These are phyloP conservation scores for Heterococcus sp. DNA, from an alignment of 108 stramenopile genomes.

Conservation along the genomic window DNA sequence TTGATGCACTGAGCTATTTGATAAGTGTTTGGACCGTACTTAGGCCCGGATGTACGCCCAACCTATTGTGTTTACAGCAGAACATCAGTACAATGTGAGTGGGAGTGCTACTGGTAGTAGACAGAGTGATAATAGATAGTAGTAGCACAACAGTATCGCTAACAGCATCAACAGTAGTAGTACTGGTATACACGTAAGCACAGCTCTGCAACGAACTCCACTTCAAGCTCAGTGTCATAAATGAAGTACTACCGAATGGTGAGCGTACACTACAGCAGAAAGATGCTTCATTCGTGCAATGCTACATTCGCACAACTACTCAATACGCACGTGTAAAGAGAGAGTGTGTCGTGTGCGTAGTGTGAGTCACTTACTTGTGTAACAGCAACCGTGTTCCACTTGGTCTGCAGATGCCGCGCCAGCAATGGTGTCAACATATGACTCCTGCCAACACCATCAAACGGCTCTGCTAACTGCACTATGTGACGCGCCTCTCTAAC, in stretches of 20 bases:
- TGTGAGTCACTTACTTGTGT: background rate
- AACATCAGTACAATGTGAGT: background rate
- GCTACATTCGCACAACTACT: too few relatives aligned
- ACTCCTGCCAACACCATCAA: slow-evolving; percentile 18
- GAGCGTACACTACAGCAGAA: too few relatives aligned
- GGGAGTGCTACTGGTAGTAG: background rate
- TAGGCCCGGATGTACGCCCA: slow-evolving; percentile 22
- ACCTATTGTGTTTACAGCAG: background rate
- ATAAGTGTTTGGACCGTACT: slow-evolving; percentile 26
- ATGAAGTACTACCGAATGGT: too few relatives aligned
- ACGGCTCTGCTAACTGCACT: slow-evolving; percentile 29
- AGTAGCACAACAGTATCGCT: too few relatives aligned
- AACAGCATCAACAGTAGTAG: too few relatives aligned
- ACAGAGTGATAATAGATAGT: background rate
- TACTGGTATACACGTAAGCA: too few relatives aligned
- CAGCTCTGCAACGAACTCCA: too few relatives aligned
- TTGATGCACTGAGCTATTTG: slow-evolving; percentile 18
- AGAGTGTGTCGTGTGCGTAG: background rate
- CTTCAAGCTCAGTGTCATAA: too few relatives aligned
- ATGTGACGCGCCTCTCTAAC: background rate
- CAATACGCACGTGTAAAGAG: too few relatives aligned
- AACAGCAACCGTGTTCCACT: slow-evolving; percentile 29
- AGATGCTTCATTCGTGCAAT: too few relatives aligned
- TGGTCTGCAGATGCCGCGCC: slow-evolving; percentile 21
- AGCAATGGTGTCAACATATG: slow-evolving; percentile 25